Base-by-base conservation (phyloP, 1,284 basidiomycete genomes). In the Phenoliferia sp. region DNA sequence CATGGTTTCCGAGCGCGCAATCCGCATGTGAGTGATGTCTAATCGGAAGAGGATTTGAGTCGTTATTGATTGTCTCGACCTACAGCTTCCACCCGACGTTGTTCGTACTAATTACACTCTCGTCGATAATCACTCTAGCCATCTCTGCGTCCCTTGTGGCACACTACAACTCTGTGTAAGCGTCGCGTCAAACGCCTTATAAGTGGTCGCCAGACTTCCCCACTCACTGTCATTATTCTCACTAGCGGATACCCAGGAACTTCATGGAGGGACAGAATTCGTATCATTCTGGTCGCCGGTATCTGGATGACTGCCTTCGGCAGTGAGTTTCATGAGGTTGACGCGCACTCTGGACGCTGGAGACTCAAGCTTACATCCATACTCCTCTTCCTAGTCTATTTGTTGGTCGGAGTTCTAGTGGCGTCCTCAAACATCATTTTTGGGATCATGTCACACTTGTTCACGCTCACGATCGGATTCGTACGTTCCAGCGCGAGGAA, bases 261-360 rank as follows among this genome's bases (percentile, higher is more conserved):
- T 17, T 63, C 63, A 0, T 80, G 80, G 76, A 76, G 77, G 29
- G 80, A 80, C 66, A 73, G 81, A 29, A 79, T 80, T 60, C 75
- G 80, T 58, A 79, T 82, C 64, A 59, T 79, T 10, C 73, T 81
- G 17, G 78, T 77, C 0, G 80, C 78, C 0, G 64, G 73, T 36
- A 76, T 80, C 15, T 80, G 79, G 79, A 77, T 77, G 19, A 73
- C 74, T 0, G 61, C 77, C 36, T 69, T 77, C 29, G 73, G 73
- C 16, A 57, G 79, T 80, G 66, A 75, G 79, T 79, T 1, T 15
- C 10, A 12, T 44, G 34, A 29, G 16, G n/a, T n/a, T n/a, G n/a
- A n/a, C n/a, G n/a, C n/a, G n/a, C n/a, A n/a, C n/a, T n/a, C n/a
- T n/a, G n/a, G n/a, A n/a, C n/a, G n/a, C n/a, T 10, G 9, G 17